phyloP scores from a whole-genome alignment of 176 grass and related monocot species.

The Ensete ventricosum region DNA sequence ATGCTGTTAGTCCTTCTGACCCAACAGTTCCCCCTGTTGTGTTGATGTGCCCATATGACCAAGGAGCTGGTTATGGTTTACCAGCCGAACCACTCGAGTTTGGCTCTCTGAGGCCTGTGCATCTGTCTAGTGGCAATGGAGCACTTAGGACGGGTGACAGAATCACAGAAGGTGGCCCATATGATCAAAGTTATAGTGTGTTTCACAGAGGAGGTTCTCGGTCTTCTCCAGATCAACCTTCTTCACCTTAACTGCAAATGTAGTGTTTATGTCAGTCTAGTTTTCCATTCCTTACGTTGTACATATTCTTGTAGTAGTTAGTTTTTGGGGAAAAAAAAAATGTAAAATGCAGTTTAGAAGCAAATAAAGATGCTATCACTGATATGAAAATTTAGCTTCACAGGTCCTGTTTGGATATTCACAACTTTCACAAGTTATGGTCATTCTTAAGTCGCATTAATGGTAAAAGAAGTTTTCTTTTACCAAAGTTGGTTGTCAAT shows the following conservation, averaged over 20 bases:
- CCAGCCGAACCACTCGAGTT: conserved; percentile 54
- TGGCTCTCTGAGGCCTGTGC: conserved; percentile 51
- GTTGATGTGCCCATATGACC: conserved; percentile 47
- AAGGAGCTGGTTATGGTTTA: conserved; percentile 27
- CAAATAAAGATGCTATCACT: not conserved
- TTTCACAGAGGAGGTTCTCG: conserved; percentile 39
- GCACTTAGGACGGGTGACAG: conserved; percentile 18
- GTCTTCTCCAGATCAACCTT: conserved; percentile 68
- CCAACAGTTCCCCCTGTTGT: conserved; percentile 31
- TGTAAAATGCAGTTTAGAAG: conserved; percentile 10
- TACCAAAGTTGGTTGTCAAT: no score
- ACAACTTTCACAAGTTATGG: no score
- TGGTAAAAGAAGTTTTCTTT: no score
- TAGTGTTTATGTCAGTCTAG: conserved; percentile 20
- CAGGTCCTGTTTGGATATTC: no score
- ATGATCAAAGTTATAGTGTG: conserved; percentile 41
- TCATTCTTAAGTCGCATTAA: no score
- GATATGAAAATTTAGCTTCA: not conserved
- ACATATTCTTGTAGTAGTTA: conserved; percentile 13
- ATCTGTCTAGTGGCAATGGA: conserved; percentile 29
- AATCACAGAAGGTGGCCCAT: conserved; percentile 34
- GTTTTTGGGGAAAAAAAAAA: not conserved
- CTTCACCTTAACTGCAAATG: conserved; percentile 48
- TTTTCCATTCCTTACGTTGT: not conserved
- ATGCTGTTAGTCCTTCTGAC: conserved; percentile 28